Evolutionary conservation across 495 filamentous ascomycete genomes (phyloP).

Genomic region (Talaromyces liani): DNA sequence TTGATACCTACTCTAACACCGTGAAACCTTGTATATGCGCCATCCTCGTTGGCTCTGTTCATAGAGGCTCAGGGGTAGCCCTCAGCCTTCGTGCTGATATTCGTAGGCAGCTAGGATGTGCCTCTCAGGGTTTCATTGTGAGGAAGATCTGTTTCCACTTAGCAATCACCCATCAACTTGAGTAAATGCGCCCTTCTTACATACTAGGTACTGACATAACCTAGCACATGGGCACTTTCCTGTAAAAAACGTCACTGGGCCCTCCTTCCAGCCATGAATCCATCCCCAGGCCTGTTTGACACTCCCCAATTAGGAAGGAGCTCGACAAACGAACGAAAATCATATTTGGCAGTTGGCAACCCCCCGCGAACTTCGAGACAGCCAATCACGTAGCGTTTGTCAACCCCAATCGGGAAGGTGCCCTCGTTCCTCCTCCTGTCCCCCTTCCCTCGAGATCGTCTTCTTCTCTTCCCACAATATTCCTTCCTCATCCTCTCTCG

Average conservation of each 20-base stretch:
- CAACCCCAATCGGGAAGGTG: not conserved
- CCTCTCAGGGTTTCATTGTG: too few relatives aligned
- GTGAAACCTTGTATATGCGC: not conserved
- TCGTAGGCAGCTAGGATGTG: too few relatives aligned
- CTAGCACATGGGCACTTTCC: not conserved
- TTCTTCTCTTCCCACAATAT: conserved; percentile 1
- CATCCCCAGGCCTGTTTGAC: not conserved
- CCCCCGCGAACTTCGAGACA: not conserved
- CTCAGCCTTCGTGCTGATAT: too few relatives aligned
- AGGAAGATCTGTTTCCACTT: not conserved
- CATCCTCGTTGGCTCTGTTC: not conserved
- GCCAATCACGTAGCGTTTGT: not conserved
- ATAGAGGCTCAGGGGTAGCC: not conserved
- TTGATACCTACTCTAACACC: not conserved
- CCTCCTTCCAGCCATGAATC: not conserved
- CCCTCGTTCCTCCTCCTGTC: not conserved
- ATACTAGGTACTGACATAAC: not conserved
- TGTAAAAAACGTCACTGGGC: too few relatives aligned
- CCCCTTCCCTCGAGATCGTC: conserved; percentile 4
- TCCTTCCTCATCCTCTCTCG: conserved; percentile 9
- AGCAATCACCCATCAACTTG: not conserved
- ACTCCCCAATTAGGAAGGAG: not conserved
- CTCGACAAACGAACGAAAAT: not conserved
- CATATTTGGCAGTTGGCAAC: too few relatives aligned
- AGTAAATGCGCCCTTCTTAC: not conserved